Conservation (phyloP, 805 yeast species). For the Hanseniaspora hatyaiensis region DNA sequence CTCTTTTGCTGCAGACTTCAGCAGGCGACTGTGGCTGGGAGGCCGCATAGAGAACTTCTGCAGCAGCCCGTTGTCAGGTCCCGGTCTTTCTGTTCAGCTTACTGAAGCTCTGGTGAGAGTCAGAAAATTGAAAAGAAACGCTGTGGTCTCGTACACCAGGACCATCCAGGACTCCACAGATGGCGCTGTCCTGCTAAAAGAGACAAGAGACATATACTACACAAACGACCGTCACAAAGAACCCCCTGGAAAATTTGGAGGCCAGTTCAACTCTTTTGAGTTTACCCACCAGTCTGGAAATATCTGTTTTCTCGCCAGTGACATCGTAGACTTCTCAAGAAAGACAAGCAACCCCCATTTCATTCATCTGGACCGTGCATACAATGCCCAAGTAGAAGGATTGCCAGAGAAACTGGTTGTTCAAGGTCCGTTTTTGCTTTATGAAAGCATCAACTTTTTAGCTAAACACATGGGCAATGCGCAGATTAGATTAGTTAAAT, state of each 20-base stretch:
- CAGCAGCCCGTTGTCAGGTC: neutral
- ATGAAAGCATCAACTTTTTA: conserved; percentile 2
- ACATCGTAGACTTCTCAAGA: conserved; percentile 3
- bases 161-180: neutral
- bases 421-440: conserved; percentile 8
- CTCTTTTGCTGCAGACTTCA: neutral
- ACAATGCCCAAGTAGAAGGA: neutral
- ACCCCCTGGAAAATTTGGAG: neutral
- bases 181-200: neutral
- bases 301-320: neutral
- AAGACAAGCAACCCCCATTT: conserved; percentile 5
- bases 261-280: neutral
- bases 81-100: neutral
- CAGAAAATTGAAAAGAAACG: neutral
- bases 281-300: neutral
- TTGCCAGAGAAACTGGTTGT: conserved; percentile 9
- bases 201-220: conserved; percentile 7
- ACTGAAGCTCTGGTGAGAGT: neutral
- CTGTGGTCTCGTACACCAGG: conserved; percentile 3
- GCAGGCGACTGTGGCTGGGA: conserved; percentile 11
- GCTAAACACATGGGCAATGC: neutral
- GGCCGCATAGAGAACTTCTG: neutral
- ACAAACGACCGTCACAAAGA: conserved; percentile 1
- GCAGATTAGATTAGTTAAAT: neutral
- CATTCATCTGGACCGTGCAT: conserved; percentile 2